Base-by-base conservation (phyloP, 345 rosid genomes). In the Arabis hirsuta region DNA sequence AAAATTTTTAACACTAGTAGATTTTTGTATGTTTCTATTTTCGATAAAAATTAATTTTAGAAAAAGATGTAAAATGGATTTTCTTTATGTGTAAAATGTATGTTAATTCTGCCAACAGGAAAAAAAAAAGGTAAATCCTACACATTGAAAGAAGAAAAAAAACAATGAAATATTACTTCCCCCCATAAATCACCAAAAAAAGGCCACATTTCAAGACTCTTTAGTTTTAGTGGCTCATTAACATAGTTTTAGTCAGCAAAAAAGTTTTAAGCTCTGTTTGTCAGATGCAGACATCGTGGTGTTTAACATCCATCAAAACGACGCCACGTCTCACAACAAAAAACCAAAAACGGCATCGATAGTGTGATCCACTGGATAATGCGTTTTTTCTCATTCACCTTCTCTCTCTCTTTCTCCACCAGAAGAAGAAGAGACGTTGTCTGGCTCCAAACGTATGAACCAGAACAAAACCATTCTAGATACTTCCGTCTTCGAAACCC, bases 361-460 rank as follows among this genome's bases (percentile, higher is more conserved):
- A 3, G 20, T 22, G 14, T 58, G 38, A 26, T 38, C 43, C 51
- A 26, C 27, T 67, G 27, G 68, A 67, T 67, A 56, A 63, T 31
- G 20, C n/a, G 31, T 41, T 10, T 12, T 41, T 41, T n/a, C 34
- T 41, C 32, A 29, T 19, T 42, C 62, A 9, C 32, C 39, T 12
- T 63, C 48, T 32, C 16, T 16, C 16, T 38, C 31, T 12, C 16
- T 34, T 22, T 63, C 43, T 34, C 56, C 57, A 65, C 56, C 20
- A 50, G 69, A 65, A 50, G 69, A 50, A 36, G 67, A 50, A 36
- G 67, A 51, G 59, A 66, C 67, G 78, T 65, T 64, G 43, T 57
- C 67, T 66, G 62, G 55, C 78, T 67, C 62, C 50, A 74, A 60
- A 74, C 78, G 67, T 66, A 65, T 73, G 72, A 73, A 65, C 61